Evolutionary conservation across 163 green algal genomes (phyloP).

Genomic region (Scenedesmus sp.): DNA sequence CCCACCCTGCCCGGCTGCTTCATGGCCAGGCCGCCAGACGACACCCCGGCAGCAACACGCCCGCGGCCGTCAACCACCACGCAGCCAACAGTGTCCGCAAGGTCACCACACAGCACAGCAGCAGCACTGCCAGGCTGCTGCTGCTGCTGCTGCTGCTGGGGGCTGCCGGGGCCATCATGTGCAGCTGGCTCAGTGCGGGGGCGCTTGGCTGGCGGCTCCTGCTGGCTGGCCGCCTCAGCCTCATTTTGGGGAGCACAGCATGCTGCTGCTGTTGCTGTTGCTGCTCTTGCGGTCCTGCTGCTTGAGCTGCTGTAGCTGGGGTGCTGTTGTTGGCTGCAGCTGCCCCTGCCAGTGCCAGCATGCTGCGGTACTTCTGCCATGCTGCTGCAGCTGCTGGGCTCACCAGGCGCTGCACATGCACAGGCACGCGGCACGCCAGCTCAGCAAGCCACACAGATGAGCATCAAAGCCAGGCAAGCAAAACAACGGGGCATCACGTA

Average conservation of each 20-base stretch:
- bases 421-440: constrained; percentile 6
- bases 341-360: constrained; percentile 39
- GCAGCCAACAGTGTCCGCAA: constrained; percentile 60
- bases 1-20: constrained; percentile 85
- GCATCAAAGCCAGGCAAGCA: neutral
- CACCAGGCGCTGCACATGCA: constrained; percentile 35
- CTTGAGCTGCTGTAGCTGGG: neutral
- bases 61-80: constrained; percentile 64
- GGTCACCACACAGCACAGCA: neutral
- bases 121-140: neutral
- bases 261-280: constrained; percentile 33
- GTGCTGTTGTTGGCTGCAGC: neutral
- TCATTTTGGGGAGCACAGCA: neutral
- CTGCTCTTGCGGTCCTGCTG: constrained; percentile 17
- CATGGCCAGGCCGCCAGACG: constrained; percentile 87
- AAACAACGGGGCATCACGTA: too few relatives aligned
- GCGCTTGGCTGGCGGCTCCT: constrained; percentile 2
- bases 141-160: neutral
- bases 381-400: constrained; percentile 31
- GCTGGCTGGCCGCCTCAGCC: neutral
- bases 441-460: neutral
- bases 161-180: neutral
- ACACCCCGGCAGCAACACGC: constrained; percentile 80
- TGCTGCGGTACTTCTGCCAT: constrained; percentile 30
- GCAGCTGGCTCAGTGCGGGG: neutral